Base-by-base conservation (phyloP, 345 rosid species). In the Eutrema yunnanense region DNA sequence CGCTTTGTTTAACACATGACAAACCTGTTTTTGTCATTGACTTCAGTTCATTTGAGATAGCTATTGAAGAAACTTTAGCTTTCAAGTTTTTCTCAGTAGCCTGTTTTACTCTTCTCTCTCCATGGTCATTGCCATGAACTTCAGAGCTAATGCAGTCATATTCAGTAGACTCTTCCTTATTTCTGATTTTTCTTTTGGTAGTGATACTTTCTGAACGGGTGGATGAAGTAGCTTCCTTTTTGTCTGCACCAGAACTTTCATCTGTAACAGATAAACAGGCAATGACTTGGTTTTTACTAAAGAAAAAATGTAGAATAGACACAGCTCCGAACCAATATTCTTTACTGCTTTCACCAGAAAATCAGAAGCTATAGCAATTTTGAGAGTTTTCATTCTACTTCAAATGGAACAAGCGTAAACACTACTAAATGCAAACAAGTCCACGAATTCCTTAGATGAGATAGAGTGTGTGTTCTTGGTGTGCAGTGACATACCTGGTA, bases 81-180 rank as follows among this genome's bases (percentile, higher is more conserved):
- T 64, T 65, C 56, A 54, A 48, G 3, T 22, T 57, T 57, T 69
- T 62, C 43, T 13, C 43, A 11, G 65, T 58, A 8, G 80, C 73
- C 65, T 77, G 77, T 62, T 85, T 87, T 51, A 61, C 79, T 60
- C 72, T 80, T 73, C 64, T 86, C 78, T 62, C 83, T 57, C 68
- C 77, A 65, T 56, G 71, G 56, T 72, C 73, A 65, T 56, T 38
- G 44, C 40, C 71, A 63, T 75, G 65, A 77, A 62, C 81, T 78
- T 85, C 81, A 43, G 83, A 74, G 65, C 44, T 57, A 55, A 68
- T 66, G 64, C 65, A 61, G 26, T 63, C 76, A 53, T 58, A 71
- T 68, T 60, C 79, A 66, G 44, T 58, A 29, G 53, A 48, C 75
- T 74, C 77, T 57, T 81, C 78, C 57, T 46, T 49, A 27, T 51